Evolutionary conservation across 192 early-diverging fungal species (phyloP).

Genomic region (Spinellus fusiger): DNA sequence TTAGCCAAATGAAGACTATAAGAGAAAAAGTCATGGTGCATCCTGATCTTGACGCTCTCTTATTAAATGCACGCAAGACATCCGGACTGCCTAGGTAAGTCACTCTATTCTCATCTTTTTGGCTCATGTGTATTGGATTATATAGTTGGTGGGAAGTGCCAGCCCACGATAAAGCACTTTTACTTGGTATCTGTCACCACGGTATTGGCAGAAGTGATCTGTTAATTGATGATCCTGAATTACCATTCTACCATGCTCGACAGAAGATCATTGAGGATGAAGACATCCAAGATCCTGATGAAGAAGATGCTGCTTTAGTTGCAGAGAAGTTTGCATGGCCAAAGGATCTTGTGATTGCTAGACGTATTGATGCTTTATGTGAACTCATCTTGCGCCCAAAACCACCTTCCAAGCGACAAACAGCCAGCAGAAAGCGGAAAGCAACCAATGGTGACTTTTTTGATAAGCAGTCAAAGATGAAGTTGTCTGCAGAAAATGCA

Average conservation of each 20-base stretch:
- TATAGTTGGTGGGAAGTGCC: slow-evolving; percentile 70
- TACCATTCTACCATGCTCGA: slow-evolving; percentile 42
- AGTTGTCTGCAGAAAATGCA: neutral
- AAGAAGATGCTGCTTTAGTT: slow-evolving; percentile 16
- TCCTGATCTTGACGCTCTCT: slow-evolving; percentile 43
- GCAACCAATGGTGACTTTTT: neutral
- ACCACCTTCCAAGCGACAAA: slow-evolving; percentile 32
- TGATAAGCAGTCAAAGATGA: slow-evolving; percentile 1
- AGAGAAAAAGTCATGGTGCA: slow-evolving; percentile 55
- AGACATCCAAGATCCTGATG: slow-evolving; percentile 8
- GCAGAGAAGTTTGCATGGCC: slow-evolving; percentile 46
- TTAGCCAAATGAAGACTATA: slow-evolving; percentile 63
- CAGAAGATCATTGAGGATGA: slow-evolving; percentile 25
- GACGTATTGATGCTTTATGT: slow-evolving; percentile 48
- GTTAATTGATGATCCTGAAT: slow-evolving; percentile 52
- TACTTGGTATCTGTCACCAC: slow-evolving; percentile 65
- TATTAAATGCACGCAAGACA: slow-evolving; percentile 43
- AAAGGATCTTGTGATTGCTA: slow-evolving; percentile 44
- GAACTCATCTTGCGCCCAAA: slow-evolving; percentile 46
- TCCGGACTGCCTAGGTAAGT: slow-evolving; percentile 43
- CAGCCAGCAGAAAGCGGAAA: slow-evolving; percentile 14
- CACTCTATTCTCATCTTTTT: neutral
- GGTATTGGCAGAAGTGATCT: slow-evolving; percentile 64
- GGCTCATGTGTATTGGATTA: neutral
- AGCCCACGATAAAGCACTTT: slow-evolving; percentile 59